Evolutionary conservation across 768 basidiomycete species (phyloP).

Genomic region (Auricularia cornea): DNA sequence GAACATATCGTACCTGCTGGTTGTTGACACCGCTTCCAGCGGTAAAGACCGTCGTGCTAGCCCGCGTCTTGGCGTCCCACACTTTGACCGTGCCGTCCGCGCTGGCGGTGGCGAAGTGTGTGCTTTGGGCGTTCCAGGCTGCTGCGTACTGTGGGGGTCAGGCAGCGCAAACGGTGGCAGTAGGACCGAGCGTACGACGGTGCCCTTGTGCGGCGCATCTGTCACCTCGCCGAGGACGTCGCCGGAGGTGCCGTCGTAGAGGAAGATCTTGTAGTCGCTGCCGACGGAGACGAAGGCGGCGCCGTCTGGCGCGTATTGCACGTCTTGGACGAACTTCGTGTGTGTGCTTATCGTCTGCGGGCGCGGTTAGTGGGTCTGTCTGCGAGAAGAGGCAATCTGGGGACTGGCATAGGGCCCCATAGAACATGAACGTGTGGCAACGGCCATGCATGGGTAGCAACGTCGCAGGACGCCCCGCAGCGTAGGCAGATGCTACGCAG

Average conservation of each 20-base stretch:
- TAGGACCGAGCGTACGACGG: slow-evolving; percentile 38
- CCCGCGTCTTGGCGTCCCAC: slow-evolving; percentile 76
- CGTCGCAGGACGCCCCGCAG: no score
- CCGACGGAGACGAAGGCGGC: slow-evolving; percentile 82
- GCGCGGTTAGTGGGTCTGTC: neutral
- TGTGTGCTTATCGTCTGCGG: slow-evolving; percentile 77
- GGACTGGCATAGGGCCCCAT: no score
- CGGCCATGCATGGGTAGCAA: no score
- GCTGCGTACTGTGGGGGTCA: slow-evolving; percentile 52
- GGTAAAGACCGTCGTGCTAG: slow-evolving; percentile 58
- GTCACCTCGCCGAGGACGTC: slow-evolving; percentile 64
- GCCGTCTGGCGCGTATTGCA: slow-evolving; percentile 75
- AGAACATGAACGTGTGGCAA: no score
- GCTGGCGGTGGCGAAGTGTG: slow-evolving; percentile 68
- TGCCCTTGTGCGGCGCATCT: slow-evolving; percentile 64
- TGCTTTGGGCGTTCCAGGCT: slow-evolving; percentile 71
- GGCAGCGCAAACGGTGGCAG: no score
- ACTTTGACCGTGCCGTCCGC: slow-evolving; percentile 83
- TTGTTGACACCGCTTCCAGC: slow-evolving; percentile 64
- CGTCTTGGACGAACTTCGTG: slow-evolving; percentile 86
- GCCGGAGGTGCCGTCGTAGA: slow-evolving; percentile 87
- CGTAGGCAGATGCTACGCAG: no score
- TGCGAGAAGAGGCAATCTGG: neutral
- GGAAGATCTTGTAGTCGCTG: slow-evolving; percentile 76
- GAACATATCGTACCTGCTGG: slow-evolving; percentile 65